Base-by-base conservation (phyloP, 192 early-diverging fungal species). In the Diversispora epigaea region DNA sequence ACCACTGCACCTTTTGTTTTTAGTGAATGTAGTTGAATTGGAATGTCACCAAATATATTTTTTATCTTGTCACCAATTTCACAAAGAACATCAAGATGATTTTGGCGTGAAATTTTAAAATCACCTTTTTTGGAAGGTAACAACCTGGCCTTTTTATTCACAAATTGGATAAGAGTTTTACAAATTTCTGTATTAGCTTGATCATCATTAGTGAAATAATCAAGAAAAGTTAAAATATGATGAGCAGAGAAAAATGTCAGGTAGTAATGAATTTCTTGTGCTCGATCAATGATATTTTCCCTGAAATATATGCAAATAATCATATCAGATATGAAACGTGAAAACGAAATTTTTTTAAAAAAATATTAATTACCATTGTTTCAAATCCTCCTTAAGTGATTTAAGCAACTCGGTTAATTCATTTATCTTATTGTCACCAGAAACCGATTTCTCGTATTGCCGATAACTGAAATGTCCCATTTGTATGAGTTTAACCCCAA, bases 161-260 rank as follows among this genome's bases (percentile, higher is more conserved):
- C 66, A 43, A 68, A 68, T 17, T 4, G 66, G 19, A 68, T 4
- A 21, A 68, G 45, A 19, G 14, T 68, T 12, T 68, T 14, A 49
- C 66, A 68, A 46, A 47, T 68, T 19, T 21, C 19, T 40, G 2
- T 1, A 47, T 43, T 44, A 4, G n/a, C 14, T 40, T 4, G 25
- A 39, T 47, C 12, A 49, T 14, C 45, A 21, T 17, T 19, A 17
- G 1, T 46, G 22, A 68, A 68, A 68, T 49, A 68, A 15, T 68
- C 45, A 47, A 45, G 45, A 44, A 68, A 68, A 11, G 41, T 43
- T 17, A 68, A 11, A 49, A 68, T 68, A 68, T 68, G 66, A 19
- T 15, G 6, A 15, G 44, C 66, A 0, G 66, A 10, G 14, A 39
- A 68, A 22, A 68, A 68, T 11, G 66, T 68, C 22, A 68, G 21